A percentile compares a stretch with the other conserved stretches of the same genome.
Conservation (phyloP, 108 stramenopile genomes). For the Skeletonema potamos region DNA sequence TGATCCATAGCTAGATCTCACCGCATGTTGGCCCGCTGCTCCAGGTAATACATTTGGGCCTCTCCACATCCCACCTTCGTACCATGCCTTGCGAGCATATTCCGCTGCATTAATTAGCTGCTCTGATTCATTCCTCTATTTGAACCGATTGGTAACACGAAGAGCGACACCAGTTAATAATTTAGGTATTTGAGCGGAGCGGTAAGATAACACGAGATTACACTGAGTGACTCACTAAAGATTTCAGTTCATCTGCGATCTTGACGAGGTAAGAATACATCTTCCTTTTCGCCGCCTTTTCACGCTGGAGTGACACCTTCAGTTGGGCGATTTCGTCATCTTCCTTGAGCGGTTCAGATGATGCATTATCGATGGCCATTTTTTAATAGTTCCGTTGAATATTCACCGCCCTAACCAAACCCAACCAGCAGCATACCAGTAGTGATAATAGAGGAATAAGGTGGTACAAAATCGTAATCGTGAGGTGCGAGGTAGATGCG, state of each 20-base stretch:
- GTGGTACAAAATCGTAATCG: no score
- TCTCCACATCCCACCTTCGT: conserved; percentile 83
- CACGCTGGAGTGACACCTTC: conserved; percentile 28
- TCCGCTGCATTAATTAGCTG: conserved; percentile 49
- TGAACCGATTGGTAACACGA: neutral
- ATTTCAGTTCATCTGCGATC: conserved; percentile 72
- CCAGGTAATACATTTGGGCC: conserved; percentile 62
- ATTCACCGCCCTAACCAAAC: no score
- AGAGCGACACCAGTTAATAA: neutral
- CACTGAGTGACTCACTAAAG: neutral
- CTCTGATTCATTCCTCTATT: conserved; percentile 26
- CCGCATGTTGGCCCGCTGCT: conserved; percentile 16
- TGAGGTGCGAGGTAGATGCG: no score
- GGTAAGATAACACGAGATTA: neutral
- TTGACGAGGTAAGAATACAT: conserved; percentile 75
- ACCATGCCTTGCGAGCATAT: conserved; percentile 69
- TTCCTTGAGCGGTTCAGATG: neutral
- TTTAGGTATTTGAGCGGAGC: neutral
- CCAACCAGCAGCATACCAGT: no score
- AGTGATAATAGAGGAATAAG: no score
- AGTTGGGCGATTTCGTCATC: neutral
- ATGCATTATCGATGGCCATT: neutral
- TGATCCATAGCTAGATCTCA: conserved; percentile 3
- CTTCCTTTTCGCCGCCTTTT: conserved; percentile 80
- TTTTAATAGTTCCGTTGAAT: neutral